These are phyloP conservation scores for Rosa persica DNA, from an alignment of 306 rosid genomes.

Conservation along the genomic window DNA sequence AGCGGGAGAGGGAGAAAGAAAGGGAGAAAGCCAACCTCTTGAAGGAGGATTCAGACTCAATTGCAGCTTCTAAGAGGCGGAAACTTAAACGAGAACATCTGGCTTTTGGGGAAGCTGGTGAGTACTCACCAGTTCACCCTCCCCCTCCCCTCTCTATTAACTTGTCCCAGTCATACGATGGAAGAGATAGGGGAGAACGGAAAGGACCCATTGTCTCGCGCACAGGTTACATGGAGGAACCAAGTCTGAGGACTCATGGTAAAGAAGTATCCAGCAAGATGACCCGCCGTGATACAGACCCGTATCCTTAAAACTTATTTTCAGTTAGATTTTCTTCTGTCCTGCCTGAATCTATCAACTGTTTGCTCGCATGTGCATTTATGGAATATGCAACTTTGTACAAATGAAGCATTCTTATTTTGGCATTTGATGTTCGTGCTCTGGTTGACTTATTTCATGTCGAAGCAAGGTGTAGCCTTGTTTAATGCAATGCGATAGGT, in stretches of 20 bases:
- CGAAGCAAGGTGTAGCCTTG: neutral
- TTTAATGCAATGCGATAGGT: neutral
- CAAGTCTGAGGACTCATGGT: constrained; percentile 72
- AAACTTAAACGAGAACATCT: constrained; percentile 91
- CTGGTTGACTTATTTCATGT: neutral
- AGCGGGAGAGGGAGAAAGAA: constrained; percentile 51
- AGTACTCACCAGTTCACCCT: constrained; percentile 84
- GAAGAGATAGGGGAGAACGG: constrained; percentile 90
- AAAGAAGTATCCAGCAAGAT: constrained; percentile 78
- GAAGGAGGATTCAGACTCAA: constrained; percentile 79
- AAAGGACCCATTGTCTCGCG: constrained; percentile 74
- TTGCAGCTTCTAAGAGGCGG: constrained; percentile 81
- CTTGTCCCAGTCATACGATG: constrained; percentile 73
- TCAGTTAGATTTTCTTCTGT: neutral
- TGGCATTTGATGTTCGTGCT: neutral
- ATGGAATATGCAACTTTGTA: neutral
- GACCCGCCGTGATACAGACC: constrained; percentile 85
- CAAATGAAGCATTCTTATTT: neutral
- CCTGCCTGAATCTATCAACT: neutral
- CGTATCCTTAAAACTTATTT: constrained; percentile 63
- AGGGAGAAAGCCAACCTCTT: constrained; percentile 73
- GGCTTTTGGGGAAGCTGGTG: constrained; percentile 78
- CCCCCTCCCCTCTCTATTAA: constrained; percentile 55
- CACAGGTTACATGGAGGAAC: constrained; percentile 71
- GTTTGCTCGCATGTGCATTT: neutral